Percentiles rank a stretch among this genome's conserved stretches.
Conservation (phyloP, 192 early-diverging fungal genomes). For the Backusella macrospora region DNA sequence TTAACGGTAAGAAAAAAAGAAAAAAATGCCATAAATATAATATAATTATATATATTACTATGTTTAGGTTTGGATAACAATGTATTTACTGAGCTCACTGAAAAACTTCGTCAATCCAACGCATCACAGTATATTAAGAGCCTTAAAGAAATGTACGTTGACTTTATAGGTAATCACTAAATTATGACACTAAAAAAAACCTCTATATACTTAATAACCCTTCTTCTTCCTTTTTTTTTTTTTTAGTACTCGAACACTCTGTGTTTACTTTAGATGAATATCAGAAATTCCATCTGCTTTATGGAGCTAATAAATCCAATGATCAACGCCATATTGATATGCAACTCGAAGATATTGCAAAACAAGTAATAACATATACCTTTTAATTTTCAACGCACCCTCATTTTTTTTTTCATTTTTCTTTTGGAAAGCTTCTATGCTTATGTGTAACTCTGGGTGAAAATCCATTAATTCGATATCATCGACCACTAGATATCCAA, state of each 20-base stretch:
- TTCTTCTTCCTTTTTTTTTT: not conserved
- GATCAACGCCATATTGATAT: slow-evolving; percentile 38
- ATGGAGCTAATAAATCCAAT: slow-evolving; percentile 19
- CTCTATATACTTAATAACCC: not conserved
- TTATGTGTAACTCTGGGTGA: slow-evolving; percentile 88
- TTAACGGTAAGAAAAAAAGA: slow-evolving; percentile 44
- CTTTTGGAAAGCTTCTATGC: slow-evolving; percentile 69
- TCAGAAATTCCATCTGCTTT: slow-evolving; percentile 30
- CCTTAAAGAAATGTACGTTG: slow-evolving; percentile 78
- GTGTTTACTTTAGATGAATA: slow-evolving; percentile 38
- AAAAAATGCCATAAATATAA: not conserved
- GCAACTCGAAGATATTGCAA: slow-evolving; percentile 54
- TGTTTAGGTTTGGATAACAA: slow-evolving; percentile 62
- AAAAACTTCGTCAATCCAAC: slow-evolving; percentile 47
- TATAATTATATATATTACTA: not conserved
- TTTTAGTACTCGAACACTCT: slow-evolving; percentile 37
- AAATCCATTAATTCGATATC: slow-evolving; percentile 91
- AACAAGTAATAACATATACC: slow-evolving; percentile 46
- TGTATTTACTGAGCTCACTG: slow-evolving; percentile 58
- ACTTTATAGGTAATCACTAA: slow-evolving; percentile 72
- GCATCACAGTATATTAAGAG: slow-evolving; percentile 63
- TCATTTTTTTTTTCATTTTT: slow-evolving; percentile 5
- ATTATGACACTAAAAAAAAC: not conserved
- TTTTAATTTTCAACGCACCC: not conserved
- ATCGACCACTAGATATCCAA: slow-evolving; percentile 74